These are phyloP conservation scores for Trebouxia sp. DNA, from an alignment of 139 green algal genomes.

Conservation along the genomic window DNA sequence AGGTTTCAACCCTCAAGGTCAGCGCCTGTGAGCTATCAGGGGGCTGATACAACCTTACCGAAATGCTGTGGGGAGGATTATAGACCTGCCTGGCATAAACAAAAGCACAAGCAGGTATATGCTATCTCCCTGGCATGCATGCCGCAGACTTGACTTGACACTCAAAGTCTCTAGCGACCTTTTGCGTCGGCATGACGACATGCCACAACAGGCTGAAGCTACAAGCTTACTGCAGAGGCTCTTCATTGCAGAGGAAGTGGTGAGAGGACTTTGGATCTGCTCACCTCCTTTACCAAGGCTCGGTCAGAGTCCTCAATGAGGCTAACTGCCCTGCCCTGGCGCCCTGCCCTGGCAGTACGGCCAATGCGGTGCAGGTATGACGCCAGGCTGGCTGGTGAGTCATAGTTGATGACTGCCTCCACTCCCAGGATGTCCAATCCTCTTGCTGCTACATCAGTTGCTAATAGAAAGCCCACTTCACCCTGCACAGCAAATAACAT, in stretches of 20 bases:
- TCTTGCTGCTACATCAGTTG: constrained; percentile 89
- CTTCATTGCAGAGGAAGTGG: no score
- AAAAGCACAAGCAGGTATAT: constrained; percentile 18
- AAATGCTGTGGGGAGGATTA: constrained; percentile 4
- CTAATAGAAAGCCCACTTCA: constrained; percentile 75
- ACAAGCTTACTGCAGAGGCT: no score
- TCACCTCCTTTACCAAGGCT: constrained; percentile 82
- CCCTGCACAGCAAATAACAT: constrained; percentile 43
- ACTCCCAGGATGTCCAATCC: constrained; percentile 96
- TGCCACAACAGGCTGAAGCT: no score
- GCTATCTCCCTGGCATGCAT: no score
- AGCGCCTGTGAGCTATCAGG: constrained; percentile 6
- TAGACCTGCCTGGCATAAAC: constrained; percentile 7
- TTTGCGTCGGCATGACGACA: no score
- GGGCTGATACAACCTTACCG: constrained; percentile 22
- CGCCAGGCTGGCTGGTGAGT: constrained; percentile 60
- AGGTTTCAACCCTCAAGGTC: constrained; percentile 14
- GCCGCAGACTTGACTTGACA: no score
- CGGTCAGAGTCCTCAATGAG: constrained; percentile 86
- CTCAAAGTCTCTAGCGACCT: no score
- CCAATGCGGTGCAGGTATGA: constrained; percentile 88
- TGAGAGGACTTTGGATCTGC: not conserved
- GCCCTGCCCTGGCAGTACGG: constrained; percentile 91
- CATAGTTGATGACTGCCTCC: constrained; percentile 76
- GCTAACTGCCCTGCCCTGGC: constrained; percentile 79